Evolutionary conservation across 257 asterid species (phyloP), one percentile per base, ranked within the genome.

Genomic region (Solanum dulcamara): DNA sequence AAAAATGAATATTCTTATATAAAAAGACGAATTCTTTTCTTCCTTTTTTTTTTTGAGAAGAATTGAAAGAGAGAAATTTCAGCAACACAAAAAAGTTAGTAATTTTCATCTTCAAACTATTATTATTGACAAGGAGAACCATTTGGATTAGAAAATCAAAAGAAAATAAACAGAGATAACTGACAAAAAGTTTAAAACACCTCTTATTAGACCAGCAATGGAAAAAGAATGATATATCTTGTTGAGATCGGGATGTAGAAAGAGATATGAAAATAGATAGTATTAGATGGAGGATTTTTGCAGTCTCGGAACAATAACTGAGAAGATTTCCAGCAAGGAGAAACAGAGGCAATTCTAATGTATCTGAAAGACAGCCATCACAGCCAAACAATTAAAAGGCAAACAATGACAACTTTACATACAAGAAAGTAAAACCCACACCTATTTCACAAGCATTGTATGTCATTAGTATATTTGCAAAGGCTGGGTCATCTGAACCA

Each of bases 381-480:
- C 26, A 48, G 55, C 30, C 28, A 84, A 50, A 30, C 15, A 51
- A 28, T 14, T 28, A 14, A n/a, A 5, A 14, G 38, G 83, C 48
- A 79, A 86, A 17, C 72, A 24, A 30, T 71, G 28, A 67, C 75
- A 57, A 33, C 42, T 84, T 38, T 42, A 59, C 33, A 17, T 5
- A 20, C 14, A 70, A 66, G 17, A 17, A 64, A 81, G 67, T 74
- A 55, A 83, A 48, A 85, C 50, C 42, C 88, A 86, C 87, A 96
- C 99, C 98, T 90, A 90, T 91, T 90, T 94, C 98, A 86, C 94
- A 96, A 88, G 91, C 89, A 86, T 94, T 94, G 90, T 89, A 95
- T 67, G 97, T 92, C 90, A 96, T 86, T 67, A 91, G 90, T 80
- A 91, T 88, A 90, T 96, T 95, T 28, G 92, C 88, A 88, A 96